Percentiles rank a stretch among this genome's conserved stretches.
These are phyloP conservation scores for Ziziphus jujuba DNA, from an alignment of 306 rosid genomes.

Conservation along the genomic window DNA sequence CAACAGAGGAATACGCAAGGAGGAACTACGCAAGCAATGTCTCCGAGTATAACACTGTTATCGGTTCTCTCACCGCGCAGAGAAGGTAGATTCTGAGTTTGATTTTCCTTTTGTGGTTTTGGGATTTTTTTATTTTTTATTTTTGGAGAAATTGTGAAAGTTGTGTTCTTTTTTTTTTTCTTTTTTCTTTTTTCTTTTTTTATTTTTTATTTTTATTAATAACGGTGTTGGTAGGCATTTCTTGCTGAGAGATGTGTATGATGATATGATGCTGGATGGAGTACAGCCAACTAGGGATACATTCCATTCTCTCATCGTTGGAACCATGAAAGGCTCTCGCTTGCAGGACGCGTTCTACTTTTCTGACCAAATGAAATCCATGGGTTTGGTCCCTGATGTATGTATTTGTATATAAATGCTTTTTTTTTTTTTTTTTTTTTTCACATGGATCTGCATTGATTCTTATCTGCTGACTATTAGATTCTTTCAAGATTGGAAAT, in stretches of 20 bases:
- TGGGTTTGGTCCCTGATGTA: conserved; percentile 92
- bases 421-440: too few species aligned
- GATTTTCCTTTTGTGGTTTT: neutral
- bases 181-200: too few species aligned
- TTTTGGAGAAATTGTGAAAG: neutral
- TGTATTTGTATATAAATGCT: conserved; percentile 13
- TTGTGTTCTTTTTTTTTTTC: neutral
- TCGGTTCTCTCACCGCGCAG: conserved; percentile 58
- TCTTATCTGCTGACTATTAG: neutral
- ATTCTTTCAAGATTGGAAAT: too few species aligned
- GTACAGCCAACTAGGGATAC: conserved; percentile 83
- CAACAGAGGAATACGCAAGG: conserved; percentile 58
- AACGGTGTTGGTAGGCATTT: conserved; percentile 44
- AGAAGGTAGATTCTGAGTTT: conserved; percentile 42
- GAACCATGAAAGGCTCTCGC: conserved; percentile 73
- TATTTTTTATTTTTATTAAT: too few species aligned
- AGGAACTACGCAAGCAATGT: conserved; percentile 80
- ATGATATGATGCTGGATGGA: conserved; percentile 94
- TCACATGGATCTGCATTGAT: neutral
- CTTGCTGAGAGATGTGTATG: conserved; percentile 77
- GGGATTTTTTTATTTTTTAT: neutral
- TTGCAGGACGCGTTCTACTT: conserved; percentile 82
- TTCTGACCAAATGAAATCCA: conserved; percentile 73
- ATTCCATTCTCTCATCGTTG: conserved; percentile 68
- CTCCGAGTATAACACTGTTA: conserved; percentile 78